Evolutionary conservation across 768 basidiomycete species (phyloP).

Genomic region (Russula lepida): DNA sequence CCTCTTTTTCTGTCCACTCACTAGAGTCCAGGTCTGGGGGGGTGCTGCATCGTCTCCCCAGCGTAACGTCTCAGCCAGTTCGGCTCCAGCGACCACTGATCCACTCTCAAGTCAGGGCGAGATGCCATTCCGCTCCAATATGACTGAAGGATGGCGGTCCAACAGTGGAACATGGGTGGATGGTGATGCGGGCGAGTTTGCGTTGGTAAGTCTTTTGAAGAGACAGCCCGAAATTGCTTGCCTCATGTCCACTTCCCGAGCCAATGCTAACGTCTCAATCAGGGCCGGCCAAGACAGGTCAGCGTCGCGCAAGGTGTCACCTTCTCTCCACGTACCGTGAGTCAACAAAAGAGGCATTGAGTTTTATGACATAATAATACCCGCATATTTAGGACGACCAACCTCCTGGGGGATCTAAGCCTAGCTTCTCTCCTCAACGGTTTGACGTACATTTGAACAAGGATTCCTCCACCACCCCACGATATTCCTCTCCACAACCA

Average conservation of each 20-base stretch:
- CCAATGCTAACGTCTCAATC: not conserved
- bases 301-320: slow-evolving; percentile 16
- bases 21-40: slow-evolving; percentile 47
- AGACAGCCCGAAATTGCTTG: not conserved
- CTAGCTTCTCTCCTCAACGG: slow-evolving; percentile 45
- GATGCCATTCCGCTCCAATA: slow-evolving; percentile 37
- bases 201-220: slow-evolving; percentile 34
- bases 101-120: slow-evolving; percentile 39
- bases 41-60: slow-evolving; percentile 40
- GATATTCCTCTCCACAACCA: slow-evolving; percentile 41
- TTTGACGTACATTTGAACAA: slow-evolving; percentile 41
- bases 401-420: slow-evolving; percentile 31
- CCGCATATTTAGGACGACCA: slow-evolving; percentile 21
- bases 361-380: slow-evolving; percentile 21
- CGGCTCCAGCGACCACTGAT: slow-evolving; percentile 45
- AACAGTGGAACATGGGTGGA: slow-evolving; percentile 58
- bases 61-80: slow-evolving; percentile 56
- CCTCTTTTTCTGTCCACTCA: slow-evolving; percentile 25
- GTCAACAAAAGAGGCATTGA: slow-evolving; percentile 3
- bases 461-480: slow-evolving; percentile 32
- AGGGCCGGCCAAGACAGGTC: slow-evolving; percentile 18
- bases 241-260: not conserved
- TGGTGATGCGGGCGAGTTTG: slow-evolving; percentile 34
- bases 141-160: slow-evolving; percentile 48
- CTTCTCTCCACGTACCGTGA: slow-evolving; percentile 19